These are phyloP conservation scores for Stereum hirsutum DNA, from an alignment of 1,284 basidiomycete genomes.

Conservation along the genomic window DNA sequence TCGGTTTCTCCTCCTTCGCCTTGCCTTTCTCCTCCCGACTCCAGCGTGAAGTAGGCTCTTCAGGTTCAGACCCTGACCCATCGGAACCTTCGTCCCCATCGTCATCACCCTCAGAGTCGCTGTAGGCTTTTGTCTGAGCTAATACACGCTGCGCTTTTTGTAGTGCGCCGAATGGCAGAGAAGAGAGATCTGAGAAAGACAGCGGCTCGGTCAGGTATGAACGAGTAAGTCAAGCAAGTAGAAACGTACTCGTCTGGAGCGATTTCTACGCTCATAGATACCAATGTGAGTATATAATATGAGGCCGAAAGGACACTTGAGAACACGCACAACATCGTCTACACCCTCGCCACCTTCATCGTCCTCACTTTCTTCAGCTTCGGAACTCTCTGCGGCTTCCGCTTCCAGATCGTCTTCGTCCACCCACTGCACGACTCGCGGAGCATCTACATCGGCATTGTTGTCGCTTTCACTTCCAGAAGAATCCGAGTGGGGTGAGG, in stretches of 20 bases:
- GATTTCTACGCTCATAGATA: background rate
- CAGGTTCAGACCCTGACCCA: slow-evolving; percentile 6
- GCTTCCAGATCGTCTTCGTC: slow-evolving; percentile 3
- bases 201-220: background rate
- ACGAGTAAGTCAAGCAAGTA: background rate
- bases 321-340: background rate
- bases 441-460: background rate
- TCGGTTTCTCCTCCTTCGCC: slow-evolving; percentile 23
- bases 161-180: slow-evolving; percentile 10
- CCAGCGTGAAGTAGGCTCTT: slow-evolving; percentile 2
- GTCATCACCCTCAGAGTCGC: slow-evolving; percentile 3
- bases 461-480: too few relatives aligned
- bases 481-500: too few relatives aligned
- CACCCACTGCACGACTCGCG: slow-evolving; percentile 5
- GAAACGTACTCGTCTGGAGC: background rate
- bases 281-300: background rate
- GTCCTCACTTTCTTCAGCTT: slow-evolving; percentile 1
- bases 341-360: background rate
- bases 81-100: slow-evolving; percentile 4
- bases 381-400: background rate
- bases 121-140: slow-evolving; percentile 4
- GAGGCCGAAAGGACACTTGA: background rate
- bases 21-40: background rate
- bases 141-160: slow-evolving; percentile 12
- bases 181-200: slow-evolving; percentile 2